phyloP scores from a whole-genome alignment of 306 rosid genomes.

The Crotalaria pallida region DNA sequence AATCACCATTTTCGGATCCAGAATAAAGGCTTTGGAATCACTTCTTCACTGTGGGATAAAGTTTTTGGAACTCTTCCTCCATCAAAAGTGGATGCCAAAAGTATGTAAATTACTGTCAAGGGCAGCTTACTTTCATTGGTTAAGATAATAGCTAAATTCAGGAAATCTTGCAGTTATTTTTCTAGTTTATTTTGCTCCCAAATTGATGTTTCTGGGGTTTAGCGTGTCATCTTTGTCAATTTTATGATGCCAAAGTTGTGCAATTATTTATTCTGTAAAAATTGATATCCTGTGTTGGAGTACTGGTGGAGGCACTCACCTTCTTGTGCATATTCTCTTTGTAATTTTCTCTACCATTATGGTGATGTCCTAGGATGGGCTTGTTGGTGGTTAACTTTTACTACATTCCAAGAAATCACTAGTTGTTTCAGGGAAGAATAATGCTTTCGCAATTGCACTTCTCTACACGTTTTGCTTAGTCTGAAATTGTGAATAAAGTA shows the following conservation, averaged over 20 bases:
- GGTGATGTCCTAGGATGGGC: not conserved
- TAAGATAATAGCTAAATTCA: conserved; percentile 35
- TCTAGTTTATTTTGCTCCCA: conserved; percentile 26
- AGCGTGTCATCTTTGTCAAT: conserved; percentile 33
- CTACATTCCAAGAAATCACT: not conserved
- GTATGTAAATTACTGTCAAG: conserved; percentile 35
- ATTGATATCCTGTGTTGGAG: conserved; percentile 9
- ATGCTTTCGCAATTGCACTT: not conserved
- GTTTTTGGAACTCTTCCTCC: conserved; percentile 85
- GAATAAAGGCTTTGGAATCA: conserved; percentile 82
- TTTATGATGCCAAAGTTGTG: conserved; percentile 31
- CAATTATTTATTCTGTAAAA: conserved; percentile 20
- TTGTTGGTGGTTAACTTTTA: not conserved
- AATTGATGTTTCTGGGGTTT: conserved; percentile 19
- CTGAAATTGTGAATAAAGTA: not conserved
- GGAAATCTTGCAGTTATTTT: conserved; percentile 16
- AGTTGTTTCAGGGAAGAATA: not conserved
- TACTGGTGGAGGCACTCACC: conserved; percentile 14
- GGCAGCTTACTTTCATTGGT: conserved; percentile 26
- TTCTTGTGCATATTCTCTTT: conserved; percentile 15
- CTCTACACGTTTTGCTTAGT: not conserved
- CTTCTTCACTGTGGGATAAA: conserved; percentile 86
- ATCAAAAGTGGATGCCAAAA: conserved; percentile 46
- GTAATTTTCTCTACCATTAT: not conserved
- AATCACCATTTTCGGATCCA: conserved; percentile 91